Percentiles rank a stretch among this genome's conserved stretches.
Evolutionary conservation across 2,329 filamentous ascomycete genomes (phyloP).

Genomic region (Trichoderma sp.): DNA sequence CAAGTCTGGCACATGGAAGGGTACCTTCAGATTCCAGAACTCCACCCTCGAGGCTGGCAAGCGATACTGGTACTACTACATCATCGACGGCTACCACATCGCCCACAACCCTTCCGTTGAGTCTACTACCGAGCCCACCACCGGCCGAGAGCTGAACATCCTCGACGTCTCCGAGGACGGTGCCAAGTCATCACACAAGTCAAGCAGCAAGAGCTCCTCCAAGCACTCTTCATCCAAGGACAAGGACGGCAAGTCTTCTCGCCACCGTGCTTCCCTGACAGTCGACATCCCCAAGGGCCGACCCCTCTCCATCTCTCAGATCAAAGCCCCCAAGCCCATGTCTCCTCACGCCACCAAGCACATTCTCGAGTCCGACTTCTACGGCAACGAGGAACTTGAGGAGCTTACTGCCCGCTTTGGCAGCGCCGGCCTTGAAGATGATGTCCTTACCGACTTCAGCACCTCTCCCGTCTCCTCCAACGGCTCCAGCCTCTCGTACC

Average conservation of each 20-base stretch:
- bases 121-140: conserved; percentile 91
- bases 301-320: conserved; percentile 81
- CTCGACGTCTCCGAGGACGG: conserved; percentile 73
- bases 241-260: conserved; percentile 41
- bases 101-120: conserved; percentile 91
- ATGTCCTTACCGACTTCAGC: conserved; percentile 54
- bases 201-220: conserved; percentile 37
- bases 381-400: conserved; percentile 67
- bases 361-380: conserved; percentile 80
- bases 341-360: conserved; percentile 83
- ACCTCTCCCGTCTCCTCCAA: conserved; percentile 61
- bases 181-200: conserved; percentile 40
- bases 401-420: conserved; percentile 75
- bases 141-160: conserved; percentile 94
- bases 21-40: conserved; percentile 93
- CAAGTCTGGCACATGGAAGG: conserved; percentile 91
- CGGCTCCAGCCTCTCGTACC: conserved; percentile 67
- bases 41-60: conserved; percentile 80
- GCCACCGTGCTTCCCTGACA: conserved; percentile 49
- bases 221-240: conserved; percentile 47
- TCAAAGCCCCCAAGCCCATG: conserved; percentile 85
- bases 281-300: conserved; percentile 82
- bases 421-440: conserved; percentile 55
- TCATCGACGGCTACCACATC: conserved; percentile 98
- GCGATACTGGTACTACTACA: conserved; percentile 99